These are phyloP conservation scores for Capsicum rhomboideum DNA, from an alignment of 257 asterid species.

Conservation along the genomic window DNA sequence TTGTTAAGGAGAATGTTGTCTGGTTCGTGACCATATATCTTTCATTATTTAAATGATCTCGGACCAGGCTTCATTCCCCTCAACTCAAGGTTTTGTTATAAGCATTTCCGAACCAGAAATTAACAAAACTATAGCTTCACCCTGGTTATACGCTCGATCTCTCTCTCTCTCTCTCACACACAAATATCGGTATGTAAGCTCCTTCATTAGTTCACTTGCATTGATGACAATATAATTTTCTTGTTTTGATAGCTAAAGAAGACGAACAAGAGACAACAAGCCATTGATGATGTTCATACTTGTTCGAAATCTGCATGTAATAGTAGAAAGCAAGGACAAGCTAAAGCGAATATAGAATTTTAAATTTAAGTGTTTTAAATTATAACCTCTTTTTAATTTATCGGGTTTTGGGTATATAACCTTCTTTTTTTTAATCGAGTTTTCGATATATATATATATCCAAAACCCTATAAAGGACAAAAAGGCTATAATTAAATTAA, in stretches of 20 bases:
- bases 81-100: neutral
- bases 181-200: neutral
- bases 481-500: neutral
- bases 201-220: neutral
- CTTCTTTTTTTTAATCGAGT: neutral
- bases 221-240: neutral
- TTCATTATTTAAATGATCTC: neutral
- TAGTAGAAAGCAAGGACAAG: neutral
- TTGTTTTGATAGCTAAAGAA: neutral
- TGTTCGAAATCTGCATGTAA: neutral
- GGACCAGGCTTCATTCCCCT: slow-evolving; percentile 9
- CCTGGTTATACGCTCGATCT: neutral
- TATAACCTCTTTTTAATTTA: neutral
- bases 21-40: neutral
- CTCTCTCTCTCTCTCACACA: neutral
- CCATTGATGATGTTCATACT: neutral
- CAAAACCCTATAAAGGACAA: too few species aligned
- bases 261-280: neutral
- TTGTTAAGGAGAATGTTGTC: slow-evolving; percentile 4
- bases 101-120: neutral
- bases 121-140: neutral
- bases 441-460: neutral
- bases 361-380: neutral
- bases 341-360: neutral
- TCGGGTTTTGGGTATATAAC: too few species aligned